Conservation (phyloP, 805 yeast species). For the Candida ortonii region DNA sequence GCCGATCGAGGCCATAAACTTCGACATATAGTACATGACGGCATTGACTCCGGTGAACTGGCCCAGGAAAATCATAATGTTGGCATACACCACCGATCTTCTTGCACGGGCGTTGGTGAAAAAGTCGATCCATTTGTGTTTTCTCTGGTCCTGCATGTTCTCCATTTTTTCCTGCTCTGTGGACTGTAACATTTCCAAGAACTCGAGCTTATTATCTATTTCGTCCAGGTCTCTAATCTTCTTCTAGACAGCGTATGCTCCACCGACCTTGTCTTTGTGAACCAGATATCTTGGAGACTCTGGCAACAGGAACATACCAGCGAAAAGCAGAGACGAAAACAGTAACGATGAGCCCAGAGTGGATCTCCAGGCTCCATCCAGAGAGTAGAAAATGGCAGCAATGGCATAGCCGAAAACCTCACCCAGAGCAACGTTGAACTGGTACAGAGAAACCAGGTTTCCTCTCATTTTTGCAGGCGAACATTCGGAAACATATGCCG, state of each 20-base stretch:
- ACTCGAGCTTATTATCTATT: slow-evolving; percentile 47
- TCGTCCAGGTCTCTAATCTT: slow-evolving; percentile 48
- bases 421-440: slow-evolving; percentile 63
- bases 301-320: slow-evolving; percentile 54
- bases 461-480: slow-evolving; percentile 60
- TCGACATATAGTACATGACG: slow-evolving; percentile 62
- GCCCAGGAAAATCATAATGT: slow-evolving; percentile 56
- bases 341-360: slow-evolving; percentile 64
- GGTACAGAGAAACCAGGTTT: slow-evolving; percentile 58
- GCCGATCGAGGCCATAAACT: slow-evolving; percentile 53
- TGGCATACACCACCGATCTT: slow-evolving; percentile 57
- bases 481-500: slow-evolving; percentile 59
- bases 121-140: slow-evolving; percentile 48
- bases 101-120: slow-evolving; percentile 56
- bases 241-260: slow-evolving; percentile 55
- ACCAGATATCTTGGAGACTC: slow-evolving; percentile 59
- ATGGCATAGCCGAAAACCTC: slow-evolving; percentile 64
- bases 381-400: slow-evolving; percentile 58
- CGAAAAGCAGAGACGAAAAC: slow-evolving; percentile 49
- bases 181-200: slow-evolving; percentile 54
- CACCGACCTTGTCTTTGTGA: slow-evolving; percentile 49
- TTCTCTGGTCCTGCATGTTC: slow-evolving; percentile 30
- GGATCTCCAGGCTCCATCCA: slow-evolving; percentile 59
- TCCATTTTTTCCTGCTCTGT: slow-evolving; percentile 41
- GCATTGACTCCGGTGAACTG: slow-evolving; percentile 71